Conservation (phyloP, 2,329 filamentous ascomycete species). For the Cytospora chrysosperma region DNA sequence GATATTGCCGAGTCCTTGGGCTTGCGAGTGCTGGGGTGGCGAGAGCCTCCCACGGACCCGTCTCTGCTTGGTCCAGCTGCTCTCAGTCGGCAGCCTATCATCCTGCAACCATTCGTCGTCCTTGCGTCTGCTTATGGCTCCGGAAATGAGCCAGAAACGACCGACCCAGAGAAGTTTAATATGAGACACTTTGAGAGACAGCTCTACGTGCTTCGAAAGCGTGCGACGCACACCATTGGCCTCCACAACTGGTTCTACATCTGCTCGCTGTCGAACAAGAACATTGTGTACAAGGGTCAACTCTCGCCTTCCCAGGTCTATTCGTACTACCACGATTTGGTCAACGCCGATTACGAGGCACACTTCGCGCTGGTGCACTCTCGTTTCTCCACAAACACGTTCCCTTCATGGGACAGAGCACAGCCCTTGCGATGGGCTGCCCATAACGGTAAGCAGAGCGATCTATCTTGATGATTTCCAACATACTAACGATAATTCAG, state of each 20-base stretch:
- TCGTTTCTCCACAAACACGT: conserved; percentile 97
- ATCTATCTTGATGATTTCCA: not conserved
- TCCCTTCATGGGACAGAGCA: conserved; percentile 96
- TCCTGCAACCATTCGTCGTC: conserved; percentile 94
- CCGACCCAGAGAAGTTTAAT: conserved; percentile 78
- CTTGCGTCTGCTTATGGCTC: conserved; percentile 80
- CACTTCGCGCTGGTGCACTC: conserved; percentile 97
- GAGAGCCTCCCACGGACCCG: conserved; percentile 91
- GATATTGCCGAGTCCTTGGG: conserved; percentile 86
- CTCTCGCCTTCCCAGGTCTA: conserved; percentile 93
- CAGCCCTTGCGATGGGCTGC: conserved; percentile 95
- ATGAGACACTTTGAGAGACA: conserved; percentile 86
- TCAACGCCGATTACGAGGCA: conserved; percentile 95
- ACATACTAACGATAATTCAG: conserved; percentile 35
- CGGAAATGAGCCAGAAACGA: conserved; percentile 73
- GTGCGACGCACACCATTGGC: conserved; percentile 89
- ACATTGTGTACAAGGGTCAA: conserved; percentile 99
- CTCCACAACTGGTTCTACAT: conserved; percentile 99
- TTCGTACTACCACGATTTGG: conserved; percentile 95
- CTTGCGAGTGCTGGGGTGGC: conserved; percentile 91
- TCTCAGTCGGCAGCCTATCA: conserved; percentile 89
- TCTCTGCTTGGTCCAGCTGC: conserved; percentile 90
- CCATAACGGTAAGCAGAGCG: conserved; percentile 71
- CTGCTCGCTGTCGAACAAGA: conserved; percentile 94
- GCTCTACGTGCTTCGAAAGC: conserved; percentile 91